Base-by-base conservation (phyloP, 2,329 filamentous ascomycete species). In the Didymellaceae sp. region DNA sequence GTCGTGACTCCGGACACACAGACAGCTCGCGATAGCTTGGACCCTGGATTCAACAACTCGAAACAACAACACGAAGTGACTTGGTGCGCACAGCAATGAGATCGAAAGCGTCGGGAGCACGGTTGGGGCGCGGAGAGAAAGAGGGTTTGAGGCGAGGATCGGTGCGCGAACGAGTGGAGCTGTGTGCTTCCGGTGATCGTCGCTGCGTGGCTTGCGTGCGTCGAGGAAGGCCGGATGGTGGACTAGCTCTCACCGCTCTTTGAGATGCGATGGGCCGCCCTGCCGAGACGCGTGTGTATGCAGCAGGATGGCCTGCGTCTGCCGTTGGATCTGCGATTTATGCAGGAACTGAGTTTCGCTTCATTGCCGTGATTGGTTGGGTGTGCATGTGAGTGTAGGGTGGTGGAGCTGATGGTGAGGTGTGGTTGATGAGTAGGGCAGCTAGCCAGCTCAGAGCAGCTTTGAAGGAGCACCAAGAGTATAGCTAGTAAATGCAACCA, bases 141-240 rank as follows among this genome's bases (percentile, higher is more conserved):
- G 44, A 34, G 30, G 35, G 49, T 42, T 50, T 18, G 33, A 34
- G 41, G 41, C 42, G 35, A 33, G 39, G 40, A 43, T 57, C 50
- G 54, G 50, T 54, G 53, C 57, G 61, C 59, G 61, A 66, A 66
- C 62, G 57, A 62, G 62, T 66, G 62, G 62, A 66, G 59, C 53
- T 52, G 22, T 22, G 38, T 24, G 43, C 49, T 35, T 41, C 41
- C 6, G 35, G 33, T 42, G 48, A 52, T 46, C 48, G 48, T 46
- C 48, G 43, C 16, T 47, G 37, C 35, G 35, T 16, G 28, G 22
- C 22, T 38, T 31, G 47, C 20, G 28, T 31, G 38, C 43, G 49
- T 47, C 43, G 26, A 4, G 52, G 39, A 16, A 28, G 47, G 24
- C 54, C n/a, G n/a, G n/a, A n/a, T n/a, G n/a, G n/a, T 28, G 61